Conservation (phyloP, 306 rosid genomes). For the Cucumis sativus region DNA sequence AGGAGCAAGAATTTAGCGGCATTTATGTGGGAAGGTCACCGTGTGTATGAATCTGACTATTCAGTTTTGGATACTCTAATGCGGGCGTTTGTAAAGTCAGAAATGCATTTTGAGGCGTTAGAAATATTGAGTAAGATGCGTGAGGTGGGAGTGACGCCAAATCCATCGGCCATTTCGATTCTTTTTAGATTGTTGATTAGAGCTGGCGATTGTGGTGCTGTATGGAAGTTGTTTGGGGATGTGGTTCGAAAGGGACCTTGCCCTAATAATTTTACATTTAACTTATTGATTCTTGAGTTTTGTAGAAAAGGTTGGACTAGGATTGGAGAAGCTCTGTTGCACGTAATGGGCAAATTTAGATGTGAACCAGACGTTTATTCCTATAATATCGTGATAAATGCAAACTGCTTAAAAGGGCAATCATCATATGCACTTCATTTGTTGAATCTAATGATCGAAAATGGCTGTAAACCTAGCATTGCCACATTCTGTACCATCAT, state of each 20-base stretch:
- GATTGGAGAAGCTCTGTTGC: conserved; percentile 46
- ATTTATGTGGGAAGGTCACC: conserved; percentile 55
- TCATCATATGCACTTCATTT: conserved; percentile 31
- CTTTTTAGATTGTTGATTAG: conserved; percentile 42
- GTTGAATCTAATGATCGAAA: conserved; percentile 35
- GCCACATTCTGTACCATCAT: conserved; percentile 32
- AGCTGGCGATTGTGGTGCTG: conserved; percentile 56
- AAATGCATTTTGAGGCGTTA: conserved; percentile 46
- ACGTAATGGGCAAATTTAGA: conserved; percentile 45
- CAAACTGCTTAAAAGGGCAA: conserved; percentile 36
- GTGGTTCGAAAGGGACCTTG: conserved; percentile 38
- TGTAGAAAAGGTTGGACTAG: conserved; percentile 38
- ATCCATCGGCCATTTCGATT: conserved; percentile 25
- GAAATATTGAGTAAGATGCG: conserved; percentile 45
- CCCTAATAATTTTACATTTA: conserved; percentile 29
- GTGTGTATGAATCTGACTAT: conserved; percentile 39
- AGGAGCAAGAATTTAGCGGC: conserved; percentile 33
- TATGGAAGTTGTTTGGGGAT: conserved; percentile 56
- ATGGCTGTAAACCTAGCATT: conserved; percentile 40
- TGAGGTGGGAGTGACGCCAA: conserved; percentile 35
- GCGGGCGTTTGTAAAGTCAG: conserved; percentile 42
- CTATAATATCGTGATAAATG: conserved; percentile 42
- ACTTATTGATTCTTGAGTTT: conserved; percentile 39
- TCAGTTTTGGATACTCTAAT: conserved; percentile 53
- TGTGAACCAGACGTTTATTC: conserved; percentile 40